phyloP scores from a whole-genome alignment of 306 rosid genomes.

The Cucurbita pepo region DNA sequence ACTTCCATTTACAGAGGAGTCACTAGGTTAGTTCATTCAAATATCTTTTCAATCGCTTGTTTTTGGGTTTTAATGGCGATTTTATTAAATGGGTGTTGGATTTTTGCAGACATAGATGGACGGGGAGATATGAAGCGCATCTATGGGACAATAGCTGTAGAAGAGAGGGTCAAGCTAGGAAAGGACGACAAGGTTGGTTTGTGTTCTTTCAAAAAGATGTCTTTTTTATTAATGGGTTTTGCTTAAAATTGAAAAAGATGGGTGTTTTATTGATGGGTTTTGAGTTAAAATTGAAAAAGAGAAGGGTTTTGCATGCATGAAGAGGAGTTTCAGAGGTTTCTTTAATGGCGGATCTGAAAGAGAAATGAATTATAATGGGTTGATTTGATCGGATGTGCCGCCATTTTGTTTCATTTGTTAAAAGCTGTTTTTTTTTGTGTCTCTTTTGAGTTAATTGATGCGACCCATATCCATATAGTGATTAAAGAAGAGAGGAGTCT shows the following conservation, averaged over 20 bases:
- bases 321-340: not conserved
- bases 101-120: slow-evolving; percentile 74
- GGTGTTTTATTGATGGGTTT: too few relatives aligned
- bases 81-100: not conserved
- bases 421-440: not conserved
- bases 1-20: slow-evolving; percentile 97
- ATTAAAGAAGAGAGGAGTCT: not conserved
- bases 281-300: not conserved
- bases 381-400: slow-evolving; percentile 85
- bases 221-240: not conserved
- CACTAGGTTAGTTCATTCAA: slow-evolving; percentile 37
- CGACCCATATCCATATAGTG: slow-evolving; percentile 13
- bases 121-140: slow-evolving; percentile 99
- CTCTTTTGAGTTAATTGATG: slow-evolving; percentile 8
- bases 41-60: too few relatives aligned
- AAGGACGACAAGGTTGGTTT: slow-evolving; percentile 87
- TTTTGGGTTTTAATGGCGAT: not conserved
- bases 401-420: slow-evolving; percentile 46
- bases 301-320: slow-evolving; percentile 3
- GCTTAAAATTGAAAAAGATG: not conserved
- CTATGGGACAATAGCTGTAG: slow-evolving; percentile 99
- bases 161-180: slow-evolving; percentile 96
- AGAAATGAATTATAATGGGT: not conserved
- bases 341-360: not conserved
- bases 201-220: not conserved